Percentiles rank a stretch among this genome's conserved stretches.
phyloP scores from a whole-genome alignment of 495 filamentous ascomycete genomes.

The Massariosphaeria phaeospora region DNA sequence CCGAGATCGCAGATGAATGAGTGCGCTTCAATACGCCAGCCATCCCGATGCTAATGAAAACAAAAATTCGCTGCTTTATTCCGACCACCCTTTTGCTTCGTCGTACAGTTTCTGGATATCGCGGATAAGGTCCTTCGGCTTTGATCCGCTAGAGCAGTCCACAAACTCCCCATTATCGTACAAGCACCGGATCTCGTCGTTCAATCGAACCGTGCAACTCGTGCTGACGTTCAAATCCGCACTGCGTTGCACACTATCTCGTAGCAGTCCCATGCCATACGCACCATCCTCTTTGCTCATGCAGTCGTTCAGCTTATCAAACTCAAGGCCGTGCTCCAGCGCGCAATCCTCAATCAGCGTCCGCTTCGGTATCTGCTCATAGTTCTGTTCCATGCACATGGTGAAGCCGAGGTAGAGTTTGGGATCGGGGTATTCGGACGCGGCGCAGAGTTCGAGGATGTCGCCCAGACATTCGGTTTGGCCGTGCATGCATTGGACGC shows the following conservation, averaged over 20 bases:
- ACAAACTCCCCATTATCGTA: conserved; percentile 76
- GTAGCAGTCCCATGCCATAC: conserved; percentile 60
- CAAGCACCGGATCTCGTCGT: conserved; percentile 75
- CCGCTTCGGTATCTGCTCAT: conserved; percentile 65
- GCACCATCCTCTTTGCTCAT: conserved; percentile 61
- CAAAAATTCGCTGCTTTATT: neutral
- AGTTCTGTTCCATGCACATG: conserved; percentile 75
- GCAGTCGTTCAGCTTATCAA: conserved; percentile 77
- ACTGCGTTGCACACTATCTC: conserved; percentile 68
- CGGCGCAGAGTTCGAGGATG: conserved; percentile 88
- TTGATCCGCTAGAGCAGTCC: conserved; percentile 65
- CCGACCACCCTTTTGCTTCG: conserved; percentile 9
- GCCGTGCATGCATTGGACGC: conserved; percentile 80
- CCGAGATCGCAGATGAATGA: neutral
- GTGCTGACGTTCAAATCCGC: conserved; percentile 63
- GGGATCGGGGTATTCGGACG: conserved; percentile 69
- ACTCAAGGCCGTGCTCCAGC: conserved; percentile 81
- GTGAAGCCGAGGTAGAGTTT: conserved; percentile 86
- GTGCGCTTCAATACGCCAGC: neutral
- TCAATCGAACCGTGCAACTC: conserved; percentile 78
- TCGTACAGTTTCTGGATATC: conserved; percentile 58
- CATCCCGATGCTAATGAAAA: neutral
- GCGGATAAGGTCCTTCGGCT: conserved; percentile 66
- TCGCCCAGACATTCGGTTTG: conserved; percentile 88
- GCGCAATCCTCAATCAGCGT: conserved; percentile 77